Base-by-base conservation (phyloP, 2,329 filamentous ascomycete species). In the Ascochyta lentis region DNA sequence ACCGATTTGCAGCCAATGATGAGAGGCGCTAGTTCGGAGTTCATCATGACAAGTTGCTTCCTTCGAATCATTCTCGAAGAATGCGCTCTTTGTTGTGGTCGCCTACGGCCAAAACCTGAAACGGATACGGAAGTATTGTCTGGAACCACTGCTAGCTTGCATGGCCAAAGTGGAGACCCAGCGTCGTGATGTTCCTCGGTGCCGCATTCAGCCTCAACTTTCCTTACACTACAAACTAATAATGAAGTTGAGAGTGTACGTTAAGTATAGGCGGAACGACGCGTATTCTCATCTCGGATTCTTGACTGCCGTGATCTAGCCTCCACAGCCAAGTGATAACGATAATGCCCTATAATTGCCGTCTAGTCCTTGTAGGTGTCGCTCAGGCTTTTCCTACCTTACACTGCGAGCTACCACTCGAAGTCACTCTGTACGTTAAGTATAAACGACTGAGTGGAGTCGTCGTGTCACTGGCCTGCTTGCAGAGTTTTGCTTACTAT, bases 401-500 rank as follows among this genome's bases (percentile, higher is more conserved):
- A 54, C 42, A 49, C 50, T 50, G 27, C 42, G 23, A 27, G 15
- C 48, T 16, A 49, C 29, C 40, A 23, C 24, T 49, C 34, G 33
- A 24, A 37, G n/a, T n/a, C 26, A 56, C 29, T 29, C 33, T 39
- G 47, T 43, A 60, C 24, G 54, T 58, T 23, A 59, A 33, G 52
- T 51, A 43, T 55, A 61, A 51, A 59, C 59, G 58, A 54, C 15
- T 40, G 40, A 54, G 67, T 71, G 67, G 69, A 64, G 65, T 52
- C 56, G 23, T 13, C 29, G 51, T 66, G 61, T 68, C 55, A 64
- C 61, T 63, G 57, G 46, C 23, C 50, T 47, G 24, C 29, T 41
- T 63, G 60, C 58, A 66, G 44, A 66, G 61, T 62, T 65, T 67
- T 66, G 46, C 47, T 42, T 38, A 40, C 65, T 66, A 68, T 61